Conservation (phyloP, 2,329 filamentous ascomycete genomes). For the Pseudogymnoascus sp. region DNA sequence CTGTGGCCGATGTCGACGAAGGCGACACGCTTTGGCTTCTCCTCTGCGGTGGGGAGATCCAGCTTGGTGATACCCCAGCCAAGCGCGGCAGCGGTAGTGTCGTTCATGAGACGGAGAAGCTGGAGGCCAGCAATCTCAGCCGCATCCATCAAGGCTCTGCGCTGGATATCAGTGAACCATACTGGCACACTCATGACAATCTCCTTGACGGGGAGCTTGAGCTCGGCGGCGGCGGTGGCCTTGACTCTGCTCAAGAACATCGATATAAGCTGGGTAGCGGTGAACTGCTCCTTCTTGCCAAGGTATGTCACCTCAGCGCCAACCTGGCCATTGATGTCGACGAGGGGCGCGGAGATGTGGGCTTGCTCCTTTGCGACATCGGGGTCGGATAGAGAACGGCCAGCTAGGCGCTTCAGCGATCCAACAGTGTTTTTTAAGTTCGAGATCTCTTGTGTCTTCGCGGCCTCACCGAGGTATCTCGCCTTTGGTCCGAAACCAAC, state of each 20-base stretch:
- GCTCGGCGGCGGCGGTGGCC: conserved; percentile 75
- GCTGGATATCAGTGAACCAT: conserved; percentile 96
- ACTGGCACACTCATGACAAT: conserved; percentile 89
- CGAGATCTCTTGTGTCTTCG: conserved; percentile 98
- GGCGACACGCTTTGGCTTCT: conserved; percentile 82
- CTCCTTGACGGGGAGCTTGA: conserved; percentile 86
- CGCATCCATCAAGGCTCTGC: conserved; percentile 81
- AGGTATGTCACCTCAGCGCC: conserved; percentile 90
- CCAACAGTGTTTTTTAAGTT: conserved; percentile 98
- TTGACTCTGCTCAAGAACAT: conserved; percentile 97
- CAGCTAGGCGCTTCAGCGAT: conserved; percentile 85
- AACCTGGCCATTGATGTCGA: conserved; percentile 89
- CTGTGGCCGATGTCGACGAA: conserved; percentile 96
- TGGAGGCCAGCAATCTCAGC: conserved; percentile 91
- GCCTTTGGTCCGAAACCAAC: conserved; percentile 92
- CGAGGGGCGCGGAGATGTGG: conserved; percentile 75
- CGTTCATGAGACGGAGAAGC: conserved; percentile 90
- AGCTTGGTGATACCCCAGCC: conserved; percentile 98
- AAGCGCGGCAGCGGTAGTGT: conserved; percentile 90
- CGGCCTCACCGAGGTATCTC: conserved; percentile 88
- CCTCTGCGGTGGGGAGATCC: conserved; percentile 79
- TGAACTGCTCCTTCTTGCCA: conserved; percentile 92
- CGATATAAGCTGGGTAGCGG: conserved; percentile 84
- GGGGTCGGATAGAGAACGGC: conserved; percentile 78
- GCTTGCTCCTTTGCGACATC: conserved; percentile 91